Percentiles rank a stretch among this genome's conserved stretches.
Evolutionary conservation across 768 basidiomycete genomes (phyloP).

Genomic region (Boletus rubroflammeus): DNA sequence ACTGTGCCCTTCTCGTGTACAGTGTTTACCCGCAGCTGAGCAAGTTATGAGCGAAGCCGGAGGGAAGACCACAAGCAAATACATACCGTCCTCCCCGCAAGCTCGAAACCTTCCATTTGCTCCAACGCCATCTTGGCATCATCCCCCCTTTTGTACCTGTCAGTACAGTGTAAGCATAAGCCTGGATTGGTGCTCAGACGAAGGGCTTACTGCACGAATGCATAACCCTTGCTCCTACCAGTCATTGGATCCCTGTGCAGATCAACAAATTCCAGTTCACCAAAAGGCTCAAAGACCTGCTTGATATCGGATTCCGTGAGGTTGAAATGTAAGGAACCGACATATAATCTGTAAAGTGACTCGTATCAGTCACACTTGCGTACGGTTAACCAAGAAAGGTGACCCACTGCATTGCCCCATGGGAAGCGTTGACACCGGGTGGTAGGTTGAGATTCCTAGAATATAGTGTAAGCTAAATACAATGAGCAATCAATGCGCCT

Average conservation of each 20-base stretch:
- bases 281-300: slow-evolving; percentile 99
- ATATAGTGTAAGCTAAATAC: slow-evolving; percentile 7
- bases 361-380: slow-evolving; percentile 12
- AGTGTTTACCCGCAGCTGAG: slow-evolving; percentile 81
- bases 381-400: slow-evolving; percentile 18
- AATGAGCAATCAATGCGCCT: slow-evolving; percentile 25
- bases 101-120: slow-evolving; percentile 98
- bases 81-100: slow-evolving; percentile 87
- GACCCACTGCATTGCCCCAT: slow-evolving; percentile 80
- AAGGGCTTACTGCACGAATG: slow-evolving; percentile 84
- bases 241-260: slow-evolving; percentile 93
- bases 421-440: slow-evolving; percentile 78
- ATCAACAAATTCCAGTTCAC: slow-evolving; percentile 97
- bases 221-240: slow-evolving; percentile 95
- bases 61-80: slow-evolving; percentile 4
- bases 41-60: slow-evolving; percentile 14
- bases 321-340: slow-evolving; percentile 95
- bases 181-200: not conserved
- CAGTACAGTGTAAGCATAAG: slow-evolving; percentile 1
- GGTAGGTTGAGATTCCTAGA: slow-evolving; percentile 74
- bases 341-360: slow-evolving; percentile 68
- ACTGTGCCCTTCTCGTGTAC: slow-evolving; percentile 87
- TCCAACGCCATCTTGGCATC: slow-evolving; percentile 96
- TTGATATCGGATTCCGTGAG: slow-evolving; percentile 95
- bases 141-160: slow-evolving; percentile 83